phyloP scores from a whole-genome alignment of 2,329 filamentous ascomycete species.

The Xylariaceae sp. region DNA sequence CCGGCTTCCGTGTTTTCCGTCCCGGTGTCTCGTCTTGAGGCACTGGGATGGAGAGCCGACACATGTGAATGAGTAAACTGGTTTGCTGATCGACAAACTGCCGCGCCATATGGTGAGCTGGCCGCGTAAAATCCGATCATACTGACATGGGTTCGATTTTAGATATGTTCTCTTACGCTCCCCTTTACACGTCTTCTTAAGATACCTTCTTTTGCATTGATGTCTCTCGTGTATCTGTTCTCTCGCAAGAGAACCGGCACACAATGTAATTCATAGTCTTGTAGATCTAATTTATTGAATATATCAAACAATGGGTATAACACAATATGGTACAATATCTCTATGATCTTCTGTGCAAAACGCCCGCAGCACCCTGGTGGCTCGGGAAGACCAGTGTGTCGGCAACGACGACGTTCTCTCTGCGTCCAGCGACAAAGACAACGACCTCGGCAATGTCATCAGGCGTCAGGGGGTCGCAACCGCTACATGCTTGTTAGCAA shows the following conservation, averaged over 20 bases:
- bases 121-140: not conserved
- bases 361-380: constrained; percentile 53
- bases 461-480: constrained; percentile 61
- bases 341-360: constrained; percentile 29
- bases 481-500: constrained; percentile 25
- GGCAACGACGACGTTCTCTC: constrained; percentile 75
- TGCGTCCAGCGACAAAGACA: constrained; percentile 69
- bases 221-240: not conserved
- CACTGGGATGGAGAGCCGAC: constrained; percentile 48
- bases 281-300: constrained; percentile 2
- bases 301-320: constrained; percentile 17
- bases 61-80: constrained; percentile 62
- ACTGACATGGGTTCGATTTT: constrained; percentile 16
- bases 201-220: not conserved
- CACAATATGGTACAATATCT: constrained; percentile 10
- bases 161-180: not conserved
- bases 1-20: constrained; percentile 52
- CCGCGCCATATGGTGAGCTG: not conserved
- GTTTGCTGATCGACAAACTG: constrained; percentile 52
- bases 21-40: constrained; percentile 55
- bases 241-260: not conserved
- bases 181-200: not conserved
- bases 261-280: not conserved
- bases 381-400: constrained; percentile 72
- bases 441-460: constrained; percentile 76